A percentile compares a stretch with the other conserved stretches of the same genome.
Evolutionary conservation across 2,329 filamentous ascomycete genomes (phyloP).

Genomic region (Botrytis galanthina): DNA sequence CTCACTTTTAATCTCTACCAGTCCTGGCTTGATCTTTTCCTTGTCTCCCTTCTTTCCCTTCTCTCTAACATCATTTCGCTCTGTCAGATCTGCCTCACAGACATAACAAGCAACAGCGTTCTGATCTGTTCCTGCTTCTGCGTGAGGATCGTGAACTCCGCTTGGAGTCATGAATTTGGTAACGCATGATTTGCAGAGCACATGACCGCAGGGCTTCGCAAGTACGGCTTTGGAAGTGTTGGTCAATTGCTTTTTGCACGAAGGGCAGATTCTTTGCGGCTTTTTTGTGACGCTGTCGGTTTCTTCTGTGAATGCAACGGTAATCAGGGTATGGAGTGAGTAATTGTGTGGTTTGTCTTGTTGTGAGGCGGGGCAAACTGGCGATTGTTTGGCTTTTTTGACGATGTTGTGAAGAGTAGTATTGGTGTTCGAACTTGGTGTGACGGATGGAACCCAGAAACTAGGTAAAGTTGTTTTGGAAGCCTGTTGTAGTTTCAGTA

Average conservation of each 20-base stretch:
- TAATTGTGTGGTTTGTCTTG: constrained; percentile 67
- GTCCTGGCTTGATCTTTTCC: constrained; percentile 62
- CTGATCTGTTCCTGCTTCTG: constrained; percentile 44
- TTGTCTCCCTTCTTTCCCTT: constrained; percentile 49
- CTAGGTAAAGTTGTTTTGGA: constrained; percentile 71
- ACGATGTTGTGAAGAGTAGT: constrained; percentile 53
- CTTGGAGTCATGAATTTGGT: constrained; percentile 73
- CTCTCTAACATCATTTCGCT: constrained; percentile 44
- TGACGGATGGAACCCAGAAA: constrained; percentile 90
- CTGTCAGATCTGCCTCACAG: constrained; percentile 75
- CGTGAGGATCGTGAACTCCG: constrained; percentile 58
- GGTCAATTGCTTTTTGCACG: constrained; percentile 77
- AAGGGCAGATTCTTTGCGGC: constrained; percentile 67
- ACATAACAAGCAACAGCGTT: constrained; percentile 74
- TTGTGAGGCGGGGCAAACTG: constrained; percentile 74
- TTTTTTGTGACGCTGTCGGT: constrained; percentile 49
- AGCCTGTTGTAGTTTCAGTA: constrained; percentile 39
- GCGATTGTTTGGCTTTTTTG: constrained; percentile 64
- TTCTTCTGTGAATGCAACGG: constrained; percentile 74
- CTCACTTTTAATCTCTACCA: constrained; percentile 79
- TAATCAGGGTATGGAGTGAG: constrained; percentile 74
- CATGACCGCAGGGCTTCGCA: constrained; percentile 86
- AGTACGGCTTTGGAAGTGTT: constrained; percentile 82
- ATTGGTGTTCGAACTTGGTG: constrained; percentile 63
- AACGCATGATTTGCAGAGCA: constrained; percentile 82